Evolutionary conservation across 805 yeast genomes (phyloP), one percentile per base, ranked within the genome.

Genomic region (Yarrowia deformans): DNA sequence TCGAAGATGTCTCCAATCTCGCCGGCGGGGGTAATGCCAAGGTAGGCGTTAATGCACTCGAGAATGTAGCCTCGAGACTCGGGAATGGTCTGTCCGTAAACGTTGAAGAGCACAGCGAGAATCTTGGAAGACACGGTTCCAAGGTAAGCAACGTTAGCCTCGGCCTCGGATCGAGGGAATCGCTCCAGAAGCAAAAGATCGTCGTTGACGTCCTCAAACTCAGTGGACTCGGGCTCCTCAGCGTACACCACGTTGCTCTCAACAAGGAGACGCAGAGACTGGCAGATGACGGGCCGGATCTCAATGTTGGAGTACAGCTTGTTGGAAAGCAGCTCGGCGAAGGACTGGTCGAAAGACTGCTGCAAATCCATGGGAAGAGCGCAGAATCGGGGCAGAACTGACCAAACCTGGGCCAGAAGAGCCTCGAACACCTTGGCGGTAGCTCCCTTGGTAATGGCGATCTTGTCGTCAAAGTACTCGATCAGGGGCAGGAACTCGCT

Each of bases 331-430:
- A 83, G 79, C 67, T 92, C 85, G 12, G 97, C 97, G 81, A 93
- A 91, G 34, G 84, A 85, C 76, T 89, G 91, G 69, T 86, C 85
- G 76, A 94, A 92, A 0, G 91, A 81, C 9, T 76, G 74, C 29
- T 76, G 77, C 72, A 92, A 81, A 79, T 95, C 99, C 34, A 81
- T 81, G 42, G 98, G 97, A 73, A 93, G 83, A 76, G 90, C 95
- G 76, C 95, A 89, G 78, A 93, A 95, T 73, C 88, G 90, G 18
- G 98, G 97, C 71, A 95, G 82, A 72, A 93, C 82, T 1, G 96
- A 88, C 98, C 98, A 93, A 42, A 93, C 83, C 82, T 95, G 99
- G 76, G 91, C 97, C 50, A 91, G 82, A 55, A 95, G 86, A 1
- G 99, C 94, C 74, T 87, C 85, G 76, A 91, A 90, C 67, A 95